Percentiles rank a stretch among this genome's conserved stretches.
Conservation (phyloP, 139 green algal species). For the Tetradesmus lagerheimii region DNA sequence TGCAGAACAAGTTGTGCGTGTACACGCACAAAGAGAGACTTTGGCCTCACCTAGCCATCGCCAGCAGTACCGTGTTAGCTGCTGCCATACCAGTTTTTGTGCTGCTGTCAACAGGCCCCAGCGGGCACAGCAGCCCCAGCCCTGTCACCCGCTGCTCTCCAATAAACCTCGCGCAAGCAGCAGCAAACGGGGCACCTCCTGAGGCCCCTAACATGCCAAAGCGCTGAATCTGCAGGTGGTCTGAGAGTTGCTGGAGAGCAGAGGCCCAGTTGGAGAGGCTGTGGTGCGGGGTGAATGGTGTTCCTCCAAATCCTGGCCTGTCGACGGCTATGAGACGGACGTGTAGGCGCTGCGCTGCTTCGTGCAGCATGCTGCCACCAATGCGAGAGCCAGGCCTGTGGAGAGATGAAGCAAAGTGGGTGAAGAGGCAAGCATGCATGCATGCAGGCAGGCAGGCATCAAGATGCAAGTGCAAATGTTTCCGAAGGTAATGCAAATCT, state of each 20-base stretch:
- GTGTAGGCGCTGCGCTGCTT: not conserved
- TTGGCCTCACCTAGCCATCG: not conserved
- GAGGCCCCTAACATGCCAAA: conserved; percentile 29
- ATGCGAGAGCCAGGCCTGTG: conserved; percentile 26
- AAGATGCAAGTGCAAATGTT: too few relatives aligned
- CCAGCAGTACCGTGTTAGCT: not conserved
- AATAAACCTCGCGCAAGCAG: conserved; percentile 32
- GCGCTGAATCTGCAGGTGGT: not conserved
- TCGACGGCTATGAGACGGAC: conserved; percentile 14
- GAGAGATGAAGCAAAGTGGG: not conserved
- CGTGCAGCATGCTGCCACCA: conserved; percentile 37
- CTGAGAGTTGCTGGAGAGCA: conserved; percentile 12
- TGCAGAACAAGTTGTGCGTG: too few relatives aligned
- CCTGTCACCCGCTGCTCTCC: not conserved
- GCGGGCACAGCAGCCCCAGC: conserved; percentile 29
- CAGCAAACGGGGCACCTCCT: conserved; percentile 31
- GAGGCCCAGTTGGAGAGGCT: not conserved
- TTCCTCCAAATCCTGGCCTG: conserved; percentile 17
- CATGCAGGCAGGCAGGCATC: not conserved
- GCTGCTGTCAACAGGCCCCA: conserved; percentile 2
- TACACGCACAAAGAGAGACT: too few relatives aligned
- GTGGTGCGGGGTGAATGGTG: conserved; percentile 1
- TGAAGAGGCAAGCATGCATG: too few relatives aligned
- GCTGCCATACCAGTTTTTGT: not conserved
- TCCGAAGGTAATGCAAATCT: too few relatives aligned